Percentiles rank a stretch among this genome's conserved stretches.
Evolutionary conservation across 2,329 filamentous ascomycete genomes (phyloP).

Genomic region (Sclerotinia trifoliorum): DNA sequence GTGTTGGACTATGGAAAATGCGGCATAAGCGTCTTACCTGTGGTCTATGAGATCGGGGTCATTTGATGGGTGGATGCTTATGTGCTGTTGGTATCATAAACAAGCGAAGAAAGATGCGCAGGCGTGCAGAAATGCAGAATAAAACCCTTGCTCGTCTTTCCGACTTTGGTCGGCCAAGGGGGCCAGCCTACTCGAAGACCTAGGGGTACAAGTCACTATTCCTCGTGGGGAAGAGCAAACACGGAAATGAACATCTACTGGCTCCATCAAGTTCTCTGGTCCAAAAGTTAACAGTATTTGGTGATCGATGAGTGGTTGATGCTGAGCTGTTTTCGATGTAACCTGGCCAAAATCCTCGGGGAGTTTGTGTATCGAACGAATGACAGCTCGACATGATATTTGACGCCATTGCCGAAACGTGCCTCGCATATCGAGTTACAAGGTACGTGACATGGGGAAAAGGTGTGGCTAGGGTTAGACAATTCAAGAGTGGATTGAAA

Average conservation of each 20-base stretch:
- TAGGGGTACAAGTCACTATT: constrained; percentile 11
- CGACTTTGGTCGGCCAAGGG: constrained; percentile 8
- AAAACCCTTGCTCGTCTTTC: constrained; percentile 18
- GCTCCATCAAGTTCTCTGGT: neutral
- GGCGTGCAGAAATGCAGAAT: constrained; percentile 16
- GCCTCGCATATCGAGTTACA: constrained; percentile 17
- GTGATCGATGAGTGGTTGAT: constrained; percentile 10
- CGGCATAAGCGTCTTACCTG: constrained; percentile 19
- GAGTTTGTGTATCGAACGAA: constrained; percentile 19
- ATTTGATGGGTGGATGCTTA: constrained; percentile 22
- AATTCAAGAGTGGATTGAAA: constrained; percentile 15
- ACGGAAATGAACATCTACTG: constrained; percentile 11
- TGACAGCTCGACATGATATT: constrained; percentile 18
- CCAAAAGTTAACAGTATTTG: neutral
- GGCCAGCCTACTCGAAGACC: constrained; percentile 10
- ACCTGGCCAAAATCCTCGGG: constrained; percentile 18
- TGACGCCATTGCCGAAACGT: constrained; percentile 26
- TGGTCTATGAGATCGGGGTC: constrained; percentile 21
- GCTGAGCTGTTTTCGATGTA: constrained; percentile 1
- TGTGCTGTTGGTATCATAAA: constrained; percentile 22
- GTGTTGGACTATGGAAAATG: constrained; percentile 19
- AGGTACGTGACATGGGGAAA: constrained; percentile 16
- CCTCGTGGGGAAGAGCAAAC: neutral
- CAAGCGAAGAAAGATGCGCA: constrained; percentile 14
- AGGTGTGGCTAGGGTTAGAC: constrained; percentile 4